phyloP scores from a whole-genome alignment of 2,329 filamentous ascomycete species.

The Aspergillus oerlinghausenensis region DNA sequence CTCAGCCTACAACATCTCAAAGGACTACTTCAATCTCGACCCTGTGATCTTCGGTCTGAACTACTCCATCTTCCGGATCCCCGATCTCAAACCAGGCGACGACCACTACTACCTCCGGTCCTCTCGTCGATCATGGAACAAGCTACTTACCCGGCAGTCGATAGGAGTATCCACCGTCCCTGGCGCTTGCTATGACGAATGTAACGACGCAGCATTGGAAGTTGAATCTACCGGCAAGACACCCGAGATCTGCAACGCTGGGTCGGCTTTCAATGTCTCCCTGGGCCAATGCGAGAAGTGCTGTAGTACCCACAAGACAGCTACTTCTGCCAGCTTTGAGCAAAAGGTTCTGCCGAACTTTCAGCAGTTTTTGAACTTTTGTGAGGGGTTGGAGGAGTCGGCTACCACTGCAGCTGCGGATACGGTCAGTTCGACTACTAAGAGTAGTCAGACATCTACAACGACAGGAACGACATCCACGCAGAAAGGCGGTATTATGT shows the following conservation, averaged over 20 bases:
- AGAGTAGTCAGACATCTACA: background rate
- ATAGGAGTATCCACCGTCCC: constrained; percentile 29
- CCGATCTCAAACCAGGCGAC: constrained; percentile 5
- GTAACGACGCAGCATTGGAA: constrained; percentile 49
- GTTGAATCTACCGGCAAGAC: constrained; percentile 48
- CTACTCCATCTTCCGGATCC: constrained; percentile 56
- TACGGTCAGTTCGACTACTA: background rate
- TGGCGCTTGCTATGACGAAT: constrained; percentile 49
- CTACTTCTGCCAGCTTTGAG: background rate
- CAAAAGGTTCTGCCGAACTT: constrained; percentile 4
- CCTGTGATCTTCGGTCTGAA: constrained; percentile 58
- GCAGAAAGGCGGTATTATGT: too few relatives aligned
- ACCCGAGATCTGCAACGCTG: constrained; percentile 6
- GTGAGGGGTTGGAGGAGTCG: background rate
- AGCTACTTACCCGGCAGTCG: constrained; percentile 29
- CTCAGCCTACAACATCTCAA: constrained; percentile 43
- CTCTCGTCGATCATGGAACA: background rate
- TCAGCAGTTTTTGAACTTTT: constrained; percentile 7
- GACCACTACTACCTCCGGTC: constrained; percentile 4
- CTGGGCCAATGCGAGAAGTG: constrained; percentile 4
- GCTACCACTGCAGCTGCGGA: background rate
- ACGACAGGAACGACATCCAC: too few relatives aligned
- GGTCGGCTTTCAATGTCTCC: constrained; percentile 10
- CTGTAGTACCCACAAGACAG: background rate
- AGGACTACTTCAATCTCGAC: constrained; percentile 61